Conservation (phyloP, 2,329 filamentous ascomycete genomes). For the Alternaria alternata region DNA sequence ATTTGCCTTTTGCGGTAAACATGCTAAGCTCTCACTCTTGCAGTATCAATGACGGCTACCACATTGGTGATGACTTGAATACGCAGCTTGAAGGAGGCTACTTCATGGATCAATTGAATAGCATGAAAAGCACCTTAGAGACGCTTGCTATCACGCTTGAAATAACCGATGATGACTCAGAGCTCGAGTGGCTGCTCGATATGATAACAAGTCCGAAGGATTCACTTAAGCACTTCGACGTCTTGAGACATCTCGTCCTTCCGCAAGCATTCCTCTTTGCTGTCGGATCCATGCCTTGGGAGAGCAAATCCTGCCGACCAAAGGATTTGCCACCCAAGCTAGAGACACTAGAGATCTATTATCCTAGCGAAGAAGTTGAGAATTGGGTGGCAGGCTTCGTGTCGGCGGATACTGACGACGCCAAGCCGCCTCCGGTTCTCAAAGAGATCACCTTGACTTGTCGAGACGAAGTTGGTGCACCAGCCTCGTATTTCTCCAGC, state of each 20-base stretch:
- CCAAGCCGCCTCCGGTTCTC: neutral
- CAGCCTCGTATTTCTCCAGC: constrained; percentile 12
- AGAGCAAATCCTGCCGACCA: neutral
- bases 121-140: constrained; percentile 17
- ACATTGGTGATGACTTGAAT: constrained; percentile 18
- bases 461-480: constrained; percentile 19
- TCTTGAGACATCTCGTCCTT: constrained; percentile 21
- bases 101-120: constrained; percentile 25
- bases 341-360: constrained; percentile 24
- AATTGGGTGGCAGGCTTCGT: constrained; percentile 18
- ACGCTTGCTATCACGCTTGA: constrained; percentile 26
- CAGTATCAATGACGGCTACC: constrained; percentile 27
- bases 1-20: neutral
- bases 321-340: constrained; percentile 24
- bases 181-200: constrained; percentile 24
- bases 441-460: constrained; percentile 23
- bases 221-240: constrained; percentile 18
- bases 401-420: neutral
- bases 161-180: constrained; percentile 15
- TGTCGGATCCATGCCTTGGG: neutral
- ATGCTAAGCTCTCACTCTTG: neutral
- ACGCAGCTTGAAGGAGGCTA: constrained; percentile 22
- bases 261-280: constrained; percentile 28
- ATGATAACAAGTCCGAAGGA: constrained; percentile 17
- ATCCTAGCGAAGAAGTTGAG: constrained; percentile 18